phyloP scores from a whole-genome alignment of 805 yeast genomes.

The Kodamaea restingae region DNA sequence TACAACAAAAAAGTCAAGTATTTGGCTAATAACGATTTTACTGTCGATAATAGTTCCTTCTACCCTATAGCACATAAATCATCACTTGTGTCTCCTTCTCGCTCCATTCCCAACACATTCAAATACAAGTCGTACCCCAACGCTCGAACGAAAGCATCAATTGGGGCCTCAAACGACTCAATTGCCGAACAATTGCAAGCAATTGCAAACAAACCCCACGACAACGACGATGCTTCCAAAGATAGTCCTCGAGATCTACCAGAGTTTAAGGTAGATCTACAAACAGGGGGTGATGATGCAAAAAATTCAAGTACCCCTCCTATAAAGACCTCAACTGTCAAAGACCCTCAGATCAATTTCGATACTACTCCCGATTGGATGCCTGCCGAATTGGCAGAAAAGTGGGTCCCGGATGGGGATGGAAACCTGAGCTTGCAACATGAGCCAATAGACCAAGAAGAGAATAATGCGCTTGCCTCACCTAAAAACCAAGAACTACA shows the following conservation, averaged over 20 bases:
- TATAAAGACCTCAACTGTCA: slow-evolving; percentile 25
- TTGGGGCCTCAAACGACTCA: slow-evolving; percentile 16
- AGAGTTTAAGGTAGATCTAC: no score
- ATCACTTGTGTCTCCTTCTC: slow-evolving; percentile 13
- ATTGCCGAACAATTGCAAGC: slow-evolving; percentile 1
- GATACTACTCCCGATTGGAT: slow-evolving; percentile 39
- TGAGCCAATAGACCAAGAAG: background rate
- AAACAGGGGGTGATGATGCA: no score
- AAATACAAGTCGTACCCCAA: slow-evolving; percentile 43
- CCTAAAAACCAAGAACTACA: background rate
- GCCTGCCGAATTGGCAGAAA: slow-evolving; percentile 36
- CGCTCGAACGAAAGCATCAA: slow-evolving; percentile 35
- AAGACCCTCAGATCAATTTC: slow-evolving; percentile 8
- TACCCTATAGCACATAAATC: background rate
- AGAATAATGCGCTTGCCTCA: background rate
- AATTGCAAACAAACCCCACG: background rate
- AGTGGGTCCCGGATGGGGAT: slow-evolving; percentile 21
- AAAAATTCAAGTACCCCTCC: slow-evolving; percentile 7
- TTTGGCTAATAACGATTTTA: slow-evolving; percentile 30
- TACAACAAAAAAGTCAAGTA: slow-evolving; percentile 34
- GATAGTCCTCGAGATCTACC: background rate
- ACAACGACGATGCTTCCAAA: no score
- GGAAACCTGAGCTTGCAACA: background rate
- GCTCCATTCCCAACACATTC: slow-evolving; percentile 42
- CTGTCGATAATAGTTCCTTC: slow-evolving; percentile 14